A percentile compares a stretch with the other conserved stretches of the same genome.
These are phyloP conservation scores for Croton laevigatus DNA, from an alignment of 441 rosid species.

Conservation along the genomic window DNA sequence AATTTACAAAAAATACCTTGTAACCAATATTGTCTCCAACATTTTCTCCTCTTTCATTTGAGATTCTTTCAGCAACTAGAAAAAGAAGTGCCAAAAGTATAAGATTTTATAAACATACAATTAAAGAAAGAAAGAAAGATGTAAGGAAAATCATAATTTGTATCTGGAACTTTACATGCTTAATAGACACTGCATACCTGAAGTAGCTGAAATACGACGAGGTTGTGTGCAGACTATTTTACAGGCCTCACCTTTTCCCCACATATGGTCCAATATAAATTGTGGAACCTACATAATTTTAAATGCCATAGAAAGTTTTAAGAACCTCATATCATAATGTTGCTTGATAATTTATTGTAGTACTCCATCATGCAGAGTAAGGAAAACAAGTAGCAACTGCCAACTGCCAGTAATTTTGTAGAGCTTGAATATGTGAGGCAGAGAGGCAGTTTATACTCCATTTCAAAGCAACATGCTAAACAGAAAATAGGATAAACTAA, in stretches of 20 bases:
- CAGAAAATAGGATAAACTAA: not conserved
- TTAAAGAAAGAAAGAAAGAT: conserved; percentile 4
- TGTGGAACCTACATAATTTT: conserved; percentile 73
- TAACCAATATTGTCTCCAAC: conserved; percentile 82
- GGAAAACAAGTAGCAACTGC: not conserved
- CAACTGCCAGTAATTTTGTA: not conserved
- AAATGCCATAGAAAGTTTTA: not conserved
- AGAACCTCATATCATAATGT: not conserved
- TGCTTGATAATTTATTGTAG: not conserved
- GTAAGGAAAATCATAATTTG: conserved; percentile 8
- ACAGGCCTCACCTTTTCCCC: conserved; percentile 74
- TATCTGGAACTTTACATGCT: conserved; percentile 8
- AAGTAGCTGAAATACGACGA: conserved; percentile 94
- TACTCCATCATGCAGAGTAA: not conserved
- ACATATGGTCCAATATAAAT: conserved; percentile 75
- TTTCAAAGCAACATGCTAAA: not conserved
- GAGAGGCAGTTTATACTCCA: no score
- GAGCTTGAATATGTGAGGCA: not conserved
- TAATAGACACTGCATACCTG: conserved; percentile 48
- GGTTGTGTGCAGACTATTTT: conserved; percentile 98
- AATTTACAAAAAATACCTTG: conserved; percentile 53
- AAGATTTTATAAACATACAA: conserved; percentile 8
- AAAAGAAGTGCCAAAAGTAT: conserved; percentile 25
- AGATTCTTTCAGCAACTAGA: conserved; percentile 90
- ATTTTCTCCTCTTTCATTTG: conserved; percentile 82